Percentiles rank a stretch among this genome's conserved stretches.
These are phyloP conservation scores for Erodium texanum DNA, from an alignment of 441 rosid species.

Conservation along the genomic window DNA sequence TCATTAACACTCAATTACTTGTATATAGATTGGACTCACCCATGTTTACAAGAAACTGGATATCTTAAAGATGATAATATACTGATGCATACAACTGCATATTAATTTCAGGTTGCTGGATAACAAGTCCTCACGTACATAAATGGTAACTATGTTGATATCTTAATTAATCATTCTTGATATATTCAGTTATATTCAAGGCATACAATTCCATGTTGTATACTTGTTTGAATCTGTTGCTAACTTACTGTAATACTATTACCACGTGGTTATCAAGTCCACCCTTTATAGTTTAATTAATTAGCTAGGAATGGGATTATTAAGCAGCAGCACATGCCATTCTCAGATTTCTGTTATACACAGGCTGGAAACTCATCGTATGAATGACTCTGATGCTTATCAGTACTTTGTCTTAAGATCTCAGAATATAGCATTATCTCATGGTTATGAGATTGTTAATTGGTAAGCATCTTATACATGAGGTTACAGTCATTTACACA, in stretches of 20 bases:
- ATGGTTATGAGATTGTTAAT: conserved; percentile 57
- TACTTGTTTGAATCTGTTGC: neutral
- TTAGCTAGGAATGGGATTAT: neutral
- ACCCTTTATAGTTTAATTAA: neutral
- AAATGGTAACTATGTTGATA: conserved; percentile 37
- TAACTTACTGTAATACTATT: neutral
- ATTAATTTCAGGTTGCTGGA: conserved; percentile 60
- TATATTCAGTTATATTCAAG: neutral
- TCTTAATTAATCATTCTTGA: neutral
- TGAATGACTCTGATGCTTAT: conserved; percentile 47
- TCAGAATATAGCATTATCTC: conserved; percentile 50
- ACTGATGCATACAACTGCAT: conserved; percentile 5
- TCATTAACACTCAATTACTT: neutral
- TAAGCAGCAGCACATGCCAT: neutral
- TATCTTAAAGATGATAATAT: conserved; percentile 6
- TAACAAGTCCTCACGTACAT: conserved; percentile 33
- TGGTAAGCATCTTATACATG: conserved; percentile 33
- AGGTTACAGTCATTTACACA: neutral
- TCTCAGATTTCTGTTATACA: conserved; percentile 8
- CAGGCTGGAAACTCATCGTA: conserved; percentile 41
- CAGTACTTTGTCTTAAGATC: conserved; percentile 58
- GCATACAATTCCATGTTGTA: neutral
- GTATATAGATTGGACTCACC: neutral
- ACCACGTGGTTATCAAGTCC: neutral
- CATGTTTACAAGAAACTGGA: neutral